These are phyloP conservation scores for Arthrocladium fulminans DNA, from an alignment of 2,329 filamentous ascomycete species.

Conservation along the genomic window DNA sequence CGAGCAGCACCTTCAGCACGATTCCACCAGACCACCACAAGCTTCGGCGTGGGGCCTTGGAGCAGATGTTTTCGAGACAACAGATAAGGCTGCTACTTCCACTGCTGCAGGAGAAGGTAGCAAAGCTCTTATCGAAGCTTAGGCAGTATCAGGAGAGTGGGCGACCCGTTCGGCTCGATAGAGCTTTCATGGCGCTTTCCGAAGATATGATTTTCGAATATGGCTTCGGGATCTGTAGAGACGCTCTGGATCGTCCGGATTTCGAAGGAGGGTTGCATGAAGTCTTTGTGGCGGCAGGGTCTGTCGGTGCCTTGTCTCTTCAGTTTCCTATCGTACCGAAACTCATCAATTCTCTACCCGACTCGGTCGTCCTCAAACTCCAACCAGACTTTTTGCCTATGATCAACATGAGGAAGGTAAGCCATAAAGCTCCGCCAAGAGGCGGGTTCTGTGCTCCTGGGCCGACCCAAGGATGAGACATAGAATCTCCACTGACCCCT, in stretches of 20 bases:
- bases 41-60: constrained; percentile 31
- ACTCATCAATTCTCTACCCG: constrained; percentile 3
- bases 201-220: constrained; percentile 41
- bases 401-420: neutral
- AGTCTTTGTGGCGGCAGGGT: neutral
- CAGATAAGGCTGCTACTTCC: constrained; percentile 30
- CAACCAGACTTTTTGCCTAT: neutral
- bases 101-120: constrained; percentile 25
- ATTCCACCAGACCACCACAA: constrained; percentile 33
- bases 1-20: constrained; percentile 24
- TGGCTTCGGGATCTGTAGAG: constrained; percentile 12
- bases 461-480: neutral
- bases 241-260: constrained; percentile 8
- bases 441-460: neutral
- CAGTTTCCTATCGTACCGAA: neutral
- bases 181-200: constrained; percentile 32
- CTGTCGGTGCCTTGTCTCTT: neutral
- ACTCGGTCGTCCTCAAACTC: neutral
- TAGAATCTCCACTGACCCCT: neutral
- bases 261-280: constrained; percentile 4
- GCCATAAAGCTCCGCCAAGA: neutral
- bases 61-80: constrained; percentile 35
- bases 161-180: neutral
- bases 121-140: constrained; percentile 4
- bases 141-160: constrained; percentile 1